phyloP scores from a whole-genome alignment of 257 asterid genomes.

The Euphrasia confusa region DNA sequence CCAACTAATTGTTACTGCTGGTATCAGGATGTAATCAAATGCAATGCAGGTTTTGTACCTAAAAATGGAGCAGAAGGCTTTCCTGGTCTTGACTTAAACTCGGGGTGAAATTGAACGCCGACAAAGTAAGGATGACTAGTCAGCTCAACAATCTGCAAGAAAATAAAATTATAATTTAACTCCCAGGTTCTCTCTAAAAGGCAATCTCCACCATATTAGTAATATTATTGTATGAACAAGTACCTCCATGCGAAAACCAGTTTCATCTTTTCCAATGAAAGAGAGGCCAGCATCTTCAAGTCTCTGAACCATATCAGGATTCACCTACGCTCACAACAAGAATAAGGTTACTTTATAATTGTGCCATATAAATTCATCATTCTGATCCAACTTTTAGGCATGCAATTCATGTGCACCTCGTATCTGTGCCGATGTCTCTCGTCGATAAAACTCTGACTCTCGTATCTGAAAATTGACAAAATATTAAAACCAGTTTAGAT shows the following conservation, averaged over 20 bases:
- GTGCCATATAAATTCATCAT: background rate
- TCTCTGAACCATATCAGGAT: background rate
- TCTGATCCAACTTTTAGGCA: background rate
- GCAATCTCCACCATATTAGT: background rate
- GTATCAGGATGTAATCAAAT: too few species aligned
- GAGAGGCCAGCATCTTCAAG: slow-evolving; percentile 5
- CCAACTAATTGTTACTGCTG: too few species aligned
- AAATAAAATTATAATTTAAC: slow-evolving; percentile 11
- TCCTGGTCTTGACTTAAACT: slow-evolving; percentile 75
- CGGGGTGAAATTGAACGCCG: slow-evolving; percentile 77
- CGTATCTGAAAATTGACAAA: slow-evolving; percentile 43
- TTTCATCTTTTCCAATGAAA: slow-evolving; percentile 71
- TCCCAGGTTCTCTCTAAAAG: background rate
- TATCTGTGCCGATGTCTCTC: slow-evolving; percentile 99
- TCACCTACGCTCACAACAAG: slow-evolving; percentile 5
- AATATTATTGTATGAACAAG: background rate
- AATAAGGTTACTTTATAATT: background rate
- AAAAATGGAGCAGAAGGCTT: slow-evolving; percentile 62
- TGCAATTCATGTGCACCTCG: slow-evolving; percentile 52
- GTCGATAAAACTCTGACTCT: slow-evolving; percentile 49
- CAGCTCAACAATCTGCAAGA: slow-evolving; percentile 63
- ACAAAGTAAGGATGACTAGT: slow-evolving; percentile 62
- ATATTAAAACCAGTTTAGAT: slow-evolving; percentile 17
- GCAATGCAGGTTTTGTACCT: slow-evolving; percentile 32
- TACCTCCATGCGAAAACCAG: slow-evolving; percentile 80